Evolutionary conservation across 306 rosid species (phyloP).

Genomic region (Alnus rubra): DNA sequence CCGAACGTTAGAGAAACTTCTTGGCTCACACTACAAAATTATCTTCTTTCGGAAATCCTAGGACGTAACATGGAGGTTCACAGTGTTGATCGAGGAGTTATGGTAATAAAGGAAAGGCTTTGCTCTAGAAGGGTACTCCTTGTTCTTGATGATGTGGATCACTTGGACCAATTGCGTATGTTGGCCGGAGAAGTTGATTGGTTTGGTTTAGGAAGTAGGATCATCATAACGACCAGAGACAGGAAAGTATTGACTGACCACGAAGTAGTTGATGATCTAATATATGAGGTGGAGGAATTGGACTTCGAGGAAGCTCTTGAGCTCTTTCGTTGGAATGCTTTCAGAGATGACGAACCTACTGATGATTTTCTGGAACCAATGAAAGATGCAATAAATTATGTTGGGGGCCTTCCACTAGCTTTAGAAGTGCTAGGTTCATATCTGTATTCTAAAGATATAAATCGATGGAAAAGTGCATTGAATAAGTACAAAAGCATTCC

Average conservation of each 20-base stretch:
- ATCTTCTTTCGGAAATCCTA: conserved; percentile 6
- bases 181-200: conserved; percentile 28
- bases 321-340: no score
- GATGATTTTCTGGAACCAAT: no score
- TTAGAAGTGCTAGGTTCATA: no score
- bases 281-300: conserved; percentile 3
- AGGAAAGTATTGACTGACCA: conserved; percentile 6
- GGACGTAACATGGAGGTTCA: background rate
- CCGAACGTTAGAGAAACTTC: conserved; percentile 30
- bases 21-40: conserved; percentile 17
- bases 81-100: conserved; percentile 11
- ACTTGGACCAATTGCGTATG: conserved; percentile 13
- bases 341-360: no score
- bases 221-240: conserved; percentile 37
- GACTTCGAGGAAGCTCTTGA: no score
- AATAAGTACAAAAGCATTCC: no score
- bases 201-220: conserved; percentile 38
- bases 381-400: no score
- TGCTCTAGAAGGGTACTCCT: conserved; percentile 28
- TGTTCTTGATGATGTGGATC: conserved; percentile 35
- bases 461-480: no score
- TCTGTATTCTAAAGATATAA: no score
- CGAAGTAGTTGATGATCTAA: background rate
- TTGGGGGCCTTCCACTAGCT: no score
- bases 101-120: conserved; percentile 1